These are phyloP conservation scores for Chytriomyces confervae DNA, from an alignment of 192 early-diverging fungal genomes.

Conservation along the genomic window DNA sequence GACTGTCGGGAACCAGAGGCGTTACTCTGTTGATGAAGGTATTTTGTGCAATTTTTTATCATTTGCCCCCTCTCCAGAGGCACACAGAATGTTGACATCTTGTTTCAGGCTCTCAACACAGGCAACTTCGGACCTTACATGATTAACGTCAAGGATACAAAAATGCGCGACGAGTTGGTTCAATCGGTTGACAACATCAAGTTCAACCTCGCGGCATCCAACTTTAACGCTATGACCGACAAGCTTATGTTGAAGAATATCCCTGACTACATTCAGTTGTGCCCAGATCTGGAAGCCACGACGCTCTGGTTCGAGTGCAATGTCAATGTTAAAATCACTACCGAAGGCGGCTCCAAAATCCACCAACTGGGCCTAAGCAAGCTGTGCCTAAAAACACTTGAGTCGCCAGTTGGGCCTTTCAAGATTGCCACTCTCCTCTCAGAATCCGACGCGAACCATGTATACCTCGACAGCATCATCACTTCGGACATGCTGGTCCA, in stretches of 20 bases:
- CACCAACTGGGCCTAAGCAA: neutral
- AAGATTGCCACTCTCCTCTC: neutral
- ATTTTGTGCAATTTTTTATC: neutral
- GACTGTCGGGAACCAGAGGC: neutral
- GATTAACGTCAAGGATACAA: slow-evolving; percentile 4
- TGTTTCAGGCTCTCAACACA: neutral
- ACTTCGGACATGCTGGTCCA: slow-evolving; percentile 24
- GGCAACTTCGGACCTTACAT: neutral
- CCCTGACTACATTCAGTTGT: neutral
- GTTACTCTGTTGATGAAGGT: neutral
- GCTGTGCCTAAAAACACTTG: slow-evolving; percentile 12
- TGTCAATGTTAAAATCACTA: neutral
- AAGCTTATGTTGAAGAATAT: neutral
- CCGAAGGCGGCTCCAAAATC: neutral
- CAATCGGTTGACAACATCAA: neutral
- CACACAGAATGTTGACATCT: neutral
- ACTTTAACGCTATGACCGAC: neutral
- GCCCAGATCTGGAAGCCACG: neutral
- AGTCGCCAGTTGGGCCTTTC: slow-evolving; percentile 13
- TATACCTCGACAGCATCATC: slow-evolving; percentile 4
- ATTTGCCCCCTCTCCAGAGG: neutral
- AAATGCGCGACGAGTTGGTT: neutral
- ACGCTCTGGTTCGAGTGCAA: neutral
- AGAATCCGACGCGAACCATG: neutral
- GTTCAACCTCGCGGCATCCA: neutral